phyloP scores from a whole-genome alignment of 2,329 filamentous ascomycete genomes.

The Monilinia polystroma region DNA sequence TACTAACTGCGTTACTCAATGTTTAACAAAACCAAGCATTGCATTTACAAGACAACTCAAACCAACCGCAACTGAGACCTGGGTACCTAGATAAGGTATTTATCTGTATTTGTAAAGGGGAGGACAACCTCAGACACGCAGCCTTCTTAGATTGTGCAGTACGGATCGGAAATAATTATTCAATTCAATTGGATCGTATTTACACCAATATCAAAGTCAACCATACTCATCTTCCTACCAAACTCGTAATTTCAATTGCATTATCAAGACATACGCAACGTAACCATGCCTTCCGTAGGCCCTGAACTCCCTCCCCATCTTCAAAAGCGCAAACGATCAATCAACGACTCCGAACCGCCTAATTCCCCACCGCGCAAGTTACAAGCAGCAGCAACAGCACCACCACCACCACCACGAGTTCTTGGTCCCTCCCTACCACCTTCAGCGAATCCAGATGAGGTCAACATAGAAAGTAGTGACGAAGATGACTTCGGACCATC shows the following conservation, averaged over 20 bases:
- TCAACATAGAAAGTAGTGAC: constrained; percentile 48
- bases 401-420: constrained; percentile 27
- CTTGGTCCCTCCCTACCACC: constrained; percentile 38
- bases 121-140: not conserved
- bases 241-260: constrained; percentile 19
- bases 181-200: constrained; percentile 13
- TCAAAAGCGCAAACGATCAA: constrained; percentile 59
- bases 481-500: constrained; percentile 34
- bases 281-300: constrained; percentile 49
- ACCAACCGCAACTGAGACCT: not conserved
- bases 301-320: constrained; percentile 69
- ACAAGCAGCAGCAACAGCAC: constrained; percentile 37
- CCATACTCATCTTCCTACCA: constrained; percentile 10
- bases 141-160: constrained; percentile 7
- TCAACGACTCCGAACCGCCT: constrained; percentile 43
- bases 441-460: constrained; percentile 46
- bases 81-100: not conserved
- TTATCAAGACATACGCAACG: not conserved
- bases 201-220: constrained; percentile 10
- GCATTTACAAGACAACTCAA: constrained; percentile 3
- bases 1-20: constrained; percentile 18
- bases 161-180: constrained; percentile 8
- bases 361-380: constrained; percentile 49
- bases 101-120: not conserved
- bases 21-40: constrained; percentile 10